These are phyloP conservation scores for Sclerotinia subarctica DNA, from an alignment of 2,329 filamentous ascomycete genomes.

Conservation along the genomic window DNA sequence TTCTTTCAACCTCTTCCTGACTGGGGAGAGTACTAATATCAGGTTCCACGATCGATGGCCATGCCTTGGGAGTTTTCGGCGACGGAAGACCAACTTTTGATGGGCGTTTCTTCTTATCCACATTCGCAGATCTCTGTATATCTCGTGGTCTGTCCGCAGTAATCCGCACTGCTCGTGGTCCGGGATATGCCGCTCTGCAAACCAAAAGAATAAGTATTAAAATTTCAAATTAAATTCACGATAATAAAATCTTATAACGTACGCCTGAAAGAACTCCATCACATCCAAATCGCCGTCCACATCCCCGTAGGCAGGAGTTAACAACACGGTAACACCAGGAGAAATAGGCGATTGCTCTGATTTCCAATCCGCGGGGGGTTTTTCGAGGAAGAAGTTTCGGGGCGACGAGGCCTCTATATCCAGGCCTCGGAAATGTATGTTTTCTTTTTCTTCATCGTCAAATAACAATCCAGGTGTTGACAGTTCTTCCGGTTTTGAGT, in stretches of 20 bases:
- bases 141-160: not conserved
- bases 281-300: slow-evolving; percentile 12
- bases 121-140: not conserved
- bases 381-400: slow-evolving; percentile 12
- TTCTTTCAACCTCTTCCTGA: not conserved
- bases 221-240: not conserved
- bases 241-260: not conserved
- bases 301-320: slow-evolving; percentile 11
- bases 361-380: not conserved
- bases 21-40: slow-evolving; percentile 15
- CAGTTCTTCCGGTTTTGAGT: not conserved
- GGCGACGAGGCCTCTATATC: not conserved
- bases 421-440: not conserved
- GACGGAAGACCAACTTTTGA: slow-evolving; percentile 10
- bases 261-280: slow-evolving; percentile 21
- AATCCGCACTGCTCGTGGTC: slow-evolving; percentile 4
- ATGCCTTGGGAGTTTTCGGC: slow-evolving; percentile 16
- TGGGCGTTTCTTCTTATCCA: not conserved
- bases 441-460: not conserved
- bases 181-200: slow-evolving; percentile 9
- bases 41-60: slow-evolving; percentile 13
- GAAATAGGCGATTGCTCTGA: slow-evolving; percentile 3
- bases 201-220: not conserved
- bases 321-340: slow-evolving; percentile 13
- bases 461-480: not conserved